Conservation (phyloP, 495 filamentous ascomycete species). For the Neurospora sp. region DNA sequence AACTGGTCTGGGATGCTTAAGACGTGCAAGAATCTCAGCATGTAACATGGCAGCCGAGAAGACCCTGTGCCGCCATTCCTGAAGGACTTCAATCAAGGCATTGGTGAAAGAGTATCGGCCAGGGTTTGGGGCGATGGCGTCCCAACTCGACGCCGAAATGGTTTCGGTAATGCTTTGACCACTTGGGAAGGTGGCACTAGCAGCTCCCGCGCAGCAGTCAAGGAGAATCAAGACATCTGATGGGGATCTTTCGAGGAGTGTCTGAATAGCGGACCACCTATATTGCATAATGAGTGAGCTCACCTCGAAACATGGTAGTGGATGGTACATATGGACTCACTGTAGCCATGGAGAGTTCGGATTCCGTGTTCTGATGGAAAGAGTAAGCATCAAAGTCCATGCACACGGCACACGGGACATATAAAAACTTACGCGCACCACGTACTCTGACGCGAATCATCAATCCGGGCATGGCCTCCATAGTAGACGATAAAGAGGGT, state of each 20-base stretch:
- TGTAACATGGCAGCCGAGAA: conserved; percentile 45
- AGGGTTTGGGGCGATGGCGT: conserved; percentile 40
- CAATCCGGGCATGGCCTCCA: conserved; percentile 43
- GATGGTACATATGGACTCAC: conserved; percentile 6
- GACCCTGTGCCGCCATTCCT: conserved; percentile 35
- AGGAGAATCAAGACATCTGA: conserved; percentile 44
- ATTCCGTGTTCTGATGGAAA: conserved; percentile 19
- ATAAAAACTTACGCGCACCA: conserved; percentile 39
- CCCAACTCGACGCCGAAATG: conserved; percentile 43
- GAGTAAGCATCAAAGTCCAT: not conserved
- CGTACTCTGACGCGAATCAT: conserved; percentile 40
- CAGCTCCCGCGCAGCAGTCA: conserved; percentile 44
- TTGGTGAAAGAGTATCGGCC: conserved; percentile 43
- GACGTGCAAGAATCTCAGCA: conserved; percentile 38
- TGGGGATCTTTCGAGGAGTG: conserved; percentile 38
- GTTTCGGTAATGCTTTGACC: conserved; percentile 42
- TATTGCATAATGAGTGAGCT: not conserved
- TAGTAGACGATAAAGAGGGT: conserved; percentile 45
- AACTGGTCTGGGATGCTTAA: conserved; percentile 42
- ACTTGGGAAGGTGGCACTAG: conserved; percentile 38
- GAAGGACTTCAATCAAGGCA: conserved; percentile 39
- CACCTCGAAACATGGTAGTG: not conserved
- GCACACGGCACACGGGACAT: not conserved
- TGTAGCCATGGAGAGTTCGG: conserved; percentile 35
- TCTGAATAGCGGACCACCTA: conserved; percentile 45